A percentile compares a stretch with the other conserved stretches of the same genome.
phyloP scores from a whole-genome alignment of 2,329 filamentous ascomycete species.

The Penicillium sp. region DNA sequence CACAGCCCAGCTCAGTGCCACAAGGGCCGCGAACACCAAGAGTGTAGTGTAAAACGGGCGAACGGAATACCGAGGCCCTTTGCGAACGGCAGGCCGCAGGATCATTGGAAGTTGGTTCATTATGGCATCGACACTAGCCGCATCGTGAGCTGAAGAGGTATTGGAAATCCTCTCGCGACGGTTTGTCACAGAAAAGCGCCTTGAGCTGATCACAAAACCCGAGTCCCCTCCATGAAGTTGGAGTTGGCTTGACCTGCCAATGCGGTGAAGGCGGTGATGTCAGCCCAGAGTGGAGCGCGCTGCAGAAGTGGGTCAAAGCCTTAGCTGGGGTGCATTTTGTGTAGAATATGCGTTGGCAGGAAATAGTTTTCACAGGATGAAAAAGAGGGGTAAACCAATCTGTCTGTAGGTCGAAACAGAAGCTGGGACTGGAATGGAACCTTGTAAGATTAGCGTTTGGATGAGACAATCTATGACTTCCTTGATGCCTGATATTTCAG shows the following conservation, averaged over 20 bases:
- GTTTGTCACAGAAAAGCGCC: background rate
- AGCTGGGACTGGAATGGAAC: background rate
- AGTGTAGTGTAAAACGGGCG: slow-evolving; percentile 50
- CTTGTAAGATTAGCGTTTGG: background rate
- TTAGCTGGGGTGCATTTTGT: background rate
- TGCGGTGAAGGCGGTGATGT: slow-evolving; percentile 27
- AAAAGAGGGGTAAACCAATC: background rate
- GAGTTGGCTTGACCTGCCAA: slow-evolving; percentile 7
- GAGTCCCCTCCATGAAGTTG: slow-evolving; percentile 6
- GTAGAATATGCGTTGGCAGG: background rate
- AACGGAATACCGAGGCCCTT: slow-evolving; percentile 40
- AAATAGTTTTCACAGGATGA: background rate
- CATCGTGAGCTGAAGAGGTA: slow-evolving; percentile 29
- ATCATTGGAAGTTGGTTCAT: slow-evolving; percentile 22
- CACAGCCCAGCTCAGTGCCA: slow-evolving; percentile 25
- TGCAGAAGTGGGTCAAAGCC: slow-evolving; percentile 22
- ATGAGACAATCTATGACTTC: background rate
- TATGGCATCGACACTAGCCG: slow-evolving; percentile 24
- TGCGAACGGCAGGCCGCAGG: slow-evolving; percentile 23
- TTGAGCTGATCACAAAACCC: slow-evolving; percentile 1
- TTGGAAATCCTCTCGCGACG: background rate
- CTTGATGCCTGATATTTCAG: slow-evolving; percentile 6
- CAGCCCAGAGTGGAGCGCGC: slow-evolving; percentile 15
- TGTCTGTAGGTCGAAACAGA: background rate
- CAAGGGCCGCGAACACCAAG: slow-evolving; percentile 37